Evolutionary conservation across 768 basidiomycete species (phyloP), one percentile per base, ranked within the genome.

Genomic region (Pleurotus tuoliensis): DNA sequence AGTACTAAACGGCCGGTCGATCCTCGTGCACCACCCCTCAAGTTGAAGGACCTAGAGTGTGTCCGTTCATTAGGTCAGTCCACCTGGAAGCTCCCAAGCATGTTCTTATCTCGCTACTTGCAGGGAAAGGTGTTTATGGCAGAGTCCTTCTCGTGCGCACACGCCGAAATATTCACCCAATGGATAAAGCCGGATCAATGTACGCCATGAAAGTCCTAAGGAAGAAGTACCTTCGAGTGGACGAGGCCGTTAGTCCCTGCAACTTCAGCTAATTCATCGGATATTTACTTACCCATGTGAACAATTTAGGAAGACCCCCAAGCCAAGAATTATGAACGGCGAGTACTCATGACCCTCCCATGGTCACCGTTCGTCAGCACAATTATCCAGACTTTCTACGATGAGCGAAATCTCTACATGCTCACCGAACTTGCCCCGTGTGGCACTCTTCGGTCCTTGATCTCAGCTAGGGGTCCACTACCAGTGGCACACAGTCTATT

Each of bases 311-410:
- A 73, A 73, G 47, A 58, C 44, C 58, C 66, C 30, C 62, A 68
- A 0, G 66, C 68, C 5, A 73, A 74, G 38, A 66, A 79, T 56
- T 56, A 62, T 3, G 84, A 86, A 67, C 73, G 77, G 27, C 62
- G 62, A 15, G 58, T 62, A 13, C 76, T 86, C 8, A 63, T 64
- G 13, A 58, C 60, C 45, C 66, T 85, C 18, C 72, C 73, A 3
- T 85, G 83, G 84, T 77, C 73, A 54, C 77, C 83, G 0, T 86
- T 82, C 69, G 63, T 83, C 34, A 69, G 70, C 6, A 79, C 80
- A 3, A 65, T 82, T 2, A 58, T 82, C 30, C 69, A 76, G 49
- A 67, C 66, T 0, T 81, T 83, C 62, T 60, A 71, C 39, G 85
- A 86, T 63, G 38, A 66, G 1, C 60, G 66, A 50, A 81, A 80